These are phyloP conservation scores for Rosa multiflora DNA, from an alignment of 306 rosid species.

Conservation along the genomic window DNA sequence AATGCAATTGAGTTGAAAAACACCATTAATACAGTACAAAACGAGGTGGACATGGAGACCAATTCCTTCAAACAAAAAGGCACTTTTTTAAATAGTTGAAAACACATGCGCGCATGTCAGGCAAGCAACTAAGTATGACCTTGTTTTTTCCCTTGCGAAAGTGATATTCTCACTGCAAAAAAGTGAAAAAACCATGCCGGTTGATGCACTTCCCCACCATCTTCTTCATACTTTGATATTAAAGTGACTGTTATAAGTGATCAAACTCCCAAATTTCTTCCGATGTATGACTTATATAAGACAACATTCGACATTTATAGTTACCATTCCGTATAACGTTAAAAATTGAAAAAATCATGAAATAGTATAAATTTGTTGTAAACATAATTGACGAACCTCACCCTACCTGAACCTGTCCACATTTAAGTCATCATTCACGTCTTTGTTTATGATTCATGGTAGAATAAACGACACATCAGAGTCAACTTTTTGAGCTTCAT, in stretches of 20 bases:
- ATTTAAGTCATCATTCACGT: background rate
- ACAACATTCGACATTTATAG: too few species aligned
- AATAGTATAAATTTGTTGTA: too few species aligned
- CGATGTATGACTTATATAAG: too few species aligned
- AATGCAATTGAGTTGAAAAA: background rate
- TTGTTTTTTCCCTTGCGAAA: background rate
- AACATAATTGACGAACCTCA: too few species aligned
- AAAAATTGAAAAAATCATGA: too few species aligned
- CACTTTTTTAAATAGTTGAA: background rate
- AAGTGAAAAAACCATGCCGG: background rate
- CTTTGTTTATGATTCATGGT: background rate
- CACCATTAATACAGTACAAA: background rate
- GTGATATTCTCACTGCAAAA: background rate
- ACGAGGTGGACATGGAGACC: background rate
- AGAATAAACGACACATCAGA: background rate
- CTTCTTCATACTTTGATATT: background rate
- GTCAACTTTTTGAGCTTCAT: constrained; percentile 10
- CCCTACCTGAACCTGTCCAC: background rate
- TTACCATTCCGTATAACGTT: too few species aligned
- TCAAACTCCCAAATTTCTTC: too few species aligned
- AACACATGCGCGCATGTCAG: background rate
- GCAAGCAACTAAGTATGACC: background rate
- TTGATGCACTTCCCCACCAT: background rate
- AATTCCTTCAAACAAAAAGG: background rate
- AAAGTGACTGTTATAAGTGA: background rate